phyloP scores from a whole-genome alignment of 2,329 filamentous ascomycete species.

The Penicillium sp. region DNA sequence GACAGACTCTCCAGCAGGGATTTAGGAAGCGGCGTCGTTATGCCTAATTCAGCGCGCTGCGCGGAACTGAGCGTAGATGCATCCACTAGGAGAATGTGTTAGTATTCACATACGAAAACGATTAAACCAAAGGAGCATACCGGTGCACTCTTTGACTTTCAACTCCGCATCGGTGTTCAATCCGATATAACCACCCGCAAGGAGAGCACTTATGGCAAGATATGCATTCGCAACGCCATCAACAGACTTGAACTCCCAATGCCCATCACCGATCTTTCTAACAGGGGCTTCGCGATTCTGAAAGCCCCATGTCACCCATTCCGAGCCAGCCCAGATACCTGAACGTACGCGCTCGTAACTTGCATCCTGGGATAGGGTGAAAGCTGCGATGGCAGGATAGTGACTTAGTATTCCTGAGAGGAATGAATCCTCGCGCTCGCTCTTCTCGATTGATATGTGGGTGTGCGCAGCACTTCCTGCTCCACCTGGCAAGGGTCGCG shows the following conservation, averaged over 20 bases:
- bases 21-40: conserved; percentile 41
- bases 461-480: conserved; percentile 71
- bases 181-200: conserved; percentile 64
- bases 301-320: conserved; percentile 79
- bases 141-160: conserved; percentile 37
- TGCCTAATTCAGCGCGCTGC: conserved; percentile 39
- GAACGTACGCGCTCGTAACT: conserved; percentile 73
- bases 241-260: conserved; percentile 80
- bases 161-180: conserved; percentile 41
- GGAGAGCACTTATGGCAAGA: conserved; percentile 65
- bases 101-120: background rate
- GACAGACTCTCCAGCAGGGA: conserved; percentile 39
- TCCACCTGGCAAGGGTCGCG: conserved; percentile 61
- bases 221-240: conserved; percentile 83
- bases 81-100: conserved; percentile 31
- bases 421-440: conserved; percentile 61
- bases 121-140: conserved; percentile 23
- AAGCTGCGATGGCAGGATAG: conserved; percentile 68
- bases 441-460: conserved; percentile 63
- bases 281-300: conserved; percentile 79
- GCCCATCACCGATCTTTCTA: conserved; percentile 66
- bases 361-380: conserved; percentile 67
- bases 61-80: conserved; percentile 35
- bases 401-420: conserved; percentile 73
- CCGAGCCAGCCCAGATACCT: conserved; percentile 76